These are phyloP conservation scores for Dactylis glomerata DNA, from an alignment of 176 grass and related monocot genomes.

Conservation along the genomic window DNA sequence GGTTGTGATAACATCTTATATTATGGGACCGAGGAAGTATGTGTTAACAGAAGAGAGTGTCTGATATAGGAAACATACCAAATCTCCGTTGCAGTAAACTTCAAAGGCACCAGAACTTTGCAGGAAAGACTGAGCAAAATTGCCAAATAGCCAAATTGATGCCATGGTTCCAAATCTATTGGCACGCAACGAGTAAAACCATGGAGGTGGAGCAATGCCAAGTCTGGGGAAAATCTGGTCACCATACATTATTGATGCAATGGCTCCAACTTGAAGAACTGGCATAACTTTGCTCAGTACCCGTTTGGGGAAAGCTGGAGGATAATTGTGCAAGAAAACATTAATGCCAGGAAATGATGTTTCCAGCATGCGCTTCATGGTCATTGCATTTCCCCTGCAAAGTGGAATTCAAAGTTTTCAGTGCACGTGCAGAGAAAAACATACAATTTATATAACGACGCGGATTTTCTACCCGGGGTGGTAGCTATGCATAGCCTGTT, in stretches of 20 bases:
- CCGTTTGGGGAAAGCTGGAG: constrained; percentile 79
- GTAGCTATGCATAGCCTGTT: no score
- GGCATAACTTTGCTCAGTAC: constrained; percentile 77
- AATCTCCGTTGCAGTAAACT: constrained; percentile 90
- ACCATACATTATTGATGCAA: constrained; percentile 76
- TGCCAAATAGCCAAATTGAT: constrained; percentile 80
- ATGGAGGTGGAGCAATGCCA: constrained; percentile 76
- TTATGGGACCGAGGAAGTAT: no score
- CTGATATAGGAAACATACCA: constrained; percentile 53
- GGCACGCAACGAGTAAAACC: constrained; percentile 57
- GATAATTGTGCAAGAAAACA: constrained; percentile 84
- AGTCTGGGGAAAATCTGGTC: constrained; percentile 92
- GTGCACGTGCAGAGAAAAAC: constrained; percentile 9
- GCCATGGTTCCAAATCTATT: constrained; percentile 96
- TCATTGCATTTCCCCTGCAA: constrained; percentile 83
- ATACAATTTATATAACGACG: neutral
- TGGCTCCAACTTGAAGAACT: constrained; percentile 75
- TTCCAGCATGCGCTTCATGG: constrained; percentile 93
- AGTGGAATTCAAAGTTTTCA: constrained; percentile 7
- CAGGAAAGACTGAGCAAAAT: constrained; percentile 79
- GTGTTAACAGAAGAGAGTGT: neutral
- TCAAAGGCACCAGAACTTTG: constrained; percentile 98
- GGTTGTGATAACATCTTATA: no score
- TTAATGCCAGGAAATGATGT: constrained; percentile 81
- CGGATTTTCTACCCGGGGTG: no score